Evolutionary conservation across 2,329 filamentous ascomycete genomes (phyloP).

Genomic region (Coniochaeta sp.): DNA sequence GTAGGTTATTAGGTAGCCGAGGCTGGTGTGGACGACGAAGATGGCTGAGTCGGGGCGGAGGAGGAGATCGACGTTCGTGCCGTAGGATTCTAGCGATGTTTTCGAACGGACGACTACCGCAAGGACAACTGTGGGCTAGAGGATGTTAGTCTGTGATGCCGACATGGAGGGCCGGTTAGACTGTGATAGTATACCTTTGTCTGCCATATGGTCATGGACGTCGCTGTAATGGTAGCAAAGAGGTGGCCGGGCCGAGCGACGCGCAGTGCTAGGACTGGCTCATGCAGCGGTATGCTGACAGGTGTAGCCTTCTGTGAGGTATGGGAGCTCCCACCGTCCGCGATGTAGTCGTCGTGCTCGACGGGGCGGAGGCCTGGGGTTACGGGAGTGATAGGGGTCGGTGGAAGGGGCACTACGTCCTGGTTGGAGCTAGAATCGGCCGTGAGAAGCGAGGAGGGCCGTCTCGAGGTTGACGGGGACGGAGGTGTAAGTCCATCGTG

Average conservation of each 20-base stretch:
- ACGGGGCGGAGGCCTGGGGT: constrained; percentile 54
- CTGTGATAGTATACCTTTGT: constrained; percentile 64
- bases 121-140: constrained; percentile 78
- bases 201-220: constrained; percentile 92
- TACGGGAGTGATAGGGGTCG: constrained; percentile 33
- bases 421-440: constrained; percentile 17
- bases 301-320: constrained; percentile 19
- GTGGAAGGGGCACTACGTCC: constrained; percentile 28
- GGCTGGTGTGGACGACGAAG: constrained; percentile 78
- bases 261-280: constrained; percentile 66
- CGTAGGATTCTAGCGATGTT: constrained; percentile 74
- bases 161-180: not conserved
- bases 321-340: constrained; percentile 20
- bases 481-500: constrained; percentile 51
- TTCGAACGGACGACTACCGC: constrained; percentile 78
- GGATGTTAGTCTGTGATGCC: constrained; percentile 6
- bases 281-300: constrained; percentile 40
- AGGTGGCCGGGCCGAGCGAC: constrained; percentile 72
- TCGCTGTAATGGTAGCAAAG: constrained; percentile 81
- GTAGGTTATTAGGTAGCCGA: constrained; percentile 90
- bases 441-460: constrained; percentile 13
- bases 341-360: constrained; percentile 45
- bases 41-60: constrained; percentile 89
- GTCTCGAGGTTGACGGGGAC: constrained; percentile 6
- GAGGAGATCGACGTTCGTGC: constrained; percentile 74